Evolutionary conservation across 148 eudicot genomes (phyloP).

Genomic region (Suaeda aralocaspica): DNA sequence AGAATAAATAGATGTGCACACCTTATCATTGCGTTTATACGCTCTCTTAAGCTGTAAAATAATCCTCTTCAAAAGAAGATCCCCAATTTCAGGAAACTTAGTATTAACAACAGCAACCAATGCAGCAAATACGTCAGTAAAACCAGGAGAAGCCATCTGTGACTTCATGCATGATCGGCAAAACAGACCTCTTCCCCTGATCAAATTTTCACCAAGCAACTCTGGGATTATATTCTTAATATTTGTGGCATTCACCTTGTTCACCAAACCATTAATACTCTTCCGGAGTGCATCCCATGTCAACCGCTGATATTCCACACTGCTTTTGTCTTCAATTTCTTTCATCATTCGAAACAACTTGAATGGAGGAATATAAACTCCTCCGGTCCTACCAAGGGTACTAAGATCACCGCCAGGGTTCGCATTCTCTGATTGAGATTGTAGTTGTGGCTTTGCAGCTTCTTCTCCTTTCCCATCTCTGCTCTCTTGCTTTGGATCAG

Average conservation of each 20-base stretch:
- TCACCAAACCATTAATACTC: slow-evolving; percentile 85
- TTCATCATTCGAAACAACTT: slow-evolving; percentile 85
- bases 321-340: slow-evolving; percentile 75
- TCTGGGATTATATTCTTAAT: slow-evolving; percentile 79
- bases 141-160: slow-evolving; percentile 89
- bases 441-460: slow-evolving; percentile 24
- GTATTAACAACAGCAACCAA: slow-evolving; percentile 84
- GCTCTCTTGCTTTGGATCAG: neutral
- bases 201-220: slow-evolving; percentile 71
- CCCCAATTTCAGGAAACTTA: slow-evolving; percentile 82
- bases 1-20: slow-evolving; percentile 11
- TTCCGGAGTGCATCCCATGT: slow-evolving; percentile 95
- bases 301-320: slow-evolving; percentile 72
- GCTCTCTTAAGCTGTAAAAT: slow-evolving; percentile 78
- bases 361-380: slow-evolving; percentile 83
- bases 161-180: slow-evolving; percentile 91
- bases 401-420: slow-evolving; percentile 20
- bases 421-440: slow-evolving; percentile 7
- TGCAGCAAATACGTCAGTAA: slow-evolving; percentile 85
- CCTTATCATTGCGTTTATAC: slow-evolving; percentile 87
- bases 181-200: slow-evolving; percentile 81
- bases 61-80: slow-evolving; percentile 73
- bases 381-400: slow-evolving; percentile 70
- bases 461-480: slow-evolving; percentile 20
- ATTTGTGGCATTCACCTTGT: slow-evolving; percentile 84